Percentiles rank a stretch among this genome's conserved stretches.
Evolutionary conservation across 768 basidiomycete genomes (phyloP).

Genomic region (Trametes cingulata): DNA sequence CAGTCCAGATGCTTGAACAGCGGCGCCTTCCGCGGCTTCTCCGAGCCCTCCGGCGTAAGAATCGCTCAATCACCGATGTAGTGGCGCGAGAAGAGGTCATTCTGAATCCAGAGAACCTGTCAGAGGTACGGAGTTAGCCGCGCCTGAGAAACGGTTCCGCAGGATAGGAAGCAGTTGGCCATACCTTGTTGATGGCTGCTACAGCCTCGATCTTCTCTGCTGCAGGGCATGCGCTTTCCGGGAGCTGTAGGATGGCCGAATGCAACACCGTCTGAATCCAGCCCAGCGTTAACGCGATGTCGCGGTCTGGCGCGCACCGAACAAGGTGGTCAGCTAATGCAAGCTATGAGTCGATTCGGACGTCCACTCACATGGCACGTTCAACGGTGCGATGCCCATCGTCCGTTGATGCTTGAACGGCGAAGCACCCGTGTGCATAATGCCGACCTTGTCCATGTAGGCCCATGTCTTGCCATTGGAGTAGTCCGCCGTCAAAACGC

Average conservation of each 20-base stretch:
- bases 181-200: slow-evolving; percentile 47
- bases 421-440: slow-evolving; percentile 50
- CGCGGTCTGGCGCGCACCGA: slow-evolving; percentile 37
- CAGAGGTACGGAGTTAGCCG: neutral
- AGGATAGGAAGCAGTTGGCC: neutral
- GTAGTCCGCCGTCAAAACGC: slow-evolving; percentile 46
- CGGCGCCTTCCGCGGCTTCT: neutral
- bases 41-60: neutral
- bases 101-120: slow-evolving; percentile 53
- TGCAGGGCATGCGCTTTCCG: slow-evolving; percentile 38
- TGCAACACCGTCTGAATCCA: slow-evolving; percentile 49
- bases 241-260: slow-evolving; percentile 42
- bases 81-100: slow-evolving; percentile 47
- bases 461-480: slow-evolving; percentile 44
- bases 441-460: slow-evolving; percentile 47
- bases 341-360: neutral
- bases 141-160: neutral
- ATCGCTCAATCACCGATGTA: slow-evolving; percentile 37
- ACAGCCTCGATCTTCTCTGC: slow-evolving; percentile 42
- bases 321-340: slow-evolving; percentile 14
- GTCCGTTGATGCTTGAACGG: slow-evolving; percentile 44
- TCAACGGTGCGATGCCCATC: slow-evolving; percentile 33
- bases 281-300: slow-evolving; percentile 44
- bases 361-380: slow-evolving; percentile 35
- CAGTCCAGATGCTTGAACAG: too few species aligned